A percentile compares a stretch with the other conserved stretches of the same genome.
Evolutionary conservation across 208 protist species (phyloP).

Genomic region (Tritrichomonas musculus): DNA sequence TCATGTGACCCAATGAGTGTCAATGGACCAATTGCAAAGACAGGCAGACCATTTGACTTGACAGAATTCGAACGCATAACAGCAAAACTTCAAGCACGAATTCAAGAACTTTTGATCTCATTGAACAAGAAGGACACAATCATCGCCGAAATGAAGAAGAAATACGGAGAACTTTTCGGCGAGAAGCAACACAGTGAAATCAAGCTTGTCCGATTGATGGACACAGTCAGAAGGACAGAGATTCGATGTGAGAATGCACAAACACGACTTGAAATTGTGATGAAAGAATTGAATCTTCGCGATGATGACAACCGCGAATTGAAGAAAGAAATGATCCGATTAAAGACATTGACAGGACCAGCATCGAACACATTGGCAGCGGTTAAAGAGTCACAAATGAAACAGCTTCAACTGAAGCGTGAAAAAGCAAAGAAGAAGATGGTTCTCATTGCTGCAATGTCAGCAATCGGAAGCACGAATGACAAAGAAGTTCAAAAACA

Average conservation of each 20-base stretch:
- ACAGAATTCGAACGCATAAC: too few species aligned
- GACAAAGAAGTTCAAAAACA: background rate
- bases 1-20: too few species aligned
- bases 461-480: background rate
- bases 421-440: background rate
- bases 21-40: too few species aligned
- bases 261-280: background rate
- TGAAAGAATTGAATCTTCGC: background rate
- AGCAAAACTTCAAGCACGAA: background rate
- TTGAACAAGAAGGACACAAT: background rate
- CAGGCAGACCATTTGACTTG: too few species aligned
- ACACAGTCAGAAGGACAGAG: background rate
- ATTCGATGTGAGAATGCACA: background rate
- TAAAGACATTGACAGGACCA: background rate
- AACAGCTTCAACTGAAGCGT: background rate
- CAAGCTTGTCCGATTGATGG: background rate
- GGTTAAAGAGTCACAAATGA: background rate
- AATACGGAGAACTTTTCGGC: background rate
- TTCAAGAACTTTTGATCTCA: background rate
- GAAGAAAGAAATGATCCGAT: background rate
- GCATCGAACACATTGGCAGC: background rate
- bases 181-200: background rate
- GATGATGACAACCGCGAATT: conserved; percentile 26
- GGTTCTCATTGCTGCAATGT: background rate
- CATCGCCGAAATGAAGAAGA: background rate